A percentile compares a stretch with the other conserved stretches of the same genome.
phyloP scores from a whole-genome alignment of 441 rosid species.

The Populus trichocarpa region DNA sequence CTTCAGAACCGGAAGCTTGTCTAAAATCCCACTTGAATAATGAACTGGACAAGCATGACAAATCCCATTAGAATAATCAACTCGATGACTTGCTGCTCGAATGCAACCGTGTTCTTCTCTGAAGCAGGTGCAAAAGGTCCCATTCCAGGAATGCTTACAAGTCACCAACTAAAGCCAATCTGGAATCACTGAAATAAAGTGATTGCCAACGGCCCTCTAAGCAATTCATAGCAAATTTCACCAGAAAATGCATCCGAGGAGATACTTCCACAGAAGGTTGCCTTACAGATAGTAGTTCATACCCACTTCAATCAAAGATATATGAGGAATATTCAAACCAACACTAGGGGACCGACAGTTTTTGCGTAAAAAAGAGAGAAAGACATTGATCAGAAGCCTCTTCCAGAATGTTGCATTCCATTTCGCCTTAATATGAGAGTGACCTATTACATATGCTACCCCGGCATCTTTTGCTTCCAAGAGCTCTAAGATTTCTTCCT shows the following conservation, averaged over 20 bases:
- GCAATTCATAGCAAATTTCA: background rate
- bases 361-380: slow-evolving; percentile 72
- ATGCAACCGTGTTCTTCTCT: background rate
- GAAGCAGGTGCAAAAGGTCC: background rate
- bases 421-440: slow-evolving; percentile 64
- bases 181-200: background rate
- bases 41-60: background rate
- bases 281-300: slow-evolving; percentile 63
- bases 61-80: background rate
- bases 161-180: background rate
- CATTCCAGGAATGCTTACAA: background rate
- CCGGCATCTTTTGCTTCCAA: slow-evolving; percentile 77
- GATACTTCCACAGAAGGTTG: background rate
- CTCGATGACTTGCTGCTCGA: background rate
- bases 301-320: slow-evolving; percentile 84
- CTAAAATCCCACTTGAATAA: background rate
- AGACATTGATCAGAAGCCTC: slow-evolving; percentile 58
- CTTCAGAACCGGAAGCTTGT: background rate
- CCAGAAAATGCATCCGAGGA: background rate
- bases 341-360: slow-evolving; percentile 79
- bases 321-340: slow-evolving; percentile 69
- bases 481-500: slow-evolving; percentile 68
- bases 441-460: slow-evolving; percentile 70
- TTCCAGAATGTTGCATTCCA: slow-evolving; percentile 64
- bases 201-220: background rate